Evolutionary conservation across 176 grass and related monocot genomes (phyloP), one percentile per base, ranked within the genome.

Genomic region (Triticum urartu): DNA sequence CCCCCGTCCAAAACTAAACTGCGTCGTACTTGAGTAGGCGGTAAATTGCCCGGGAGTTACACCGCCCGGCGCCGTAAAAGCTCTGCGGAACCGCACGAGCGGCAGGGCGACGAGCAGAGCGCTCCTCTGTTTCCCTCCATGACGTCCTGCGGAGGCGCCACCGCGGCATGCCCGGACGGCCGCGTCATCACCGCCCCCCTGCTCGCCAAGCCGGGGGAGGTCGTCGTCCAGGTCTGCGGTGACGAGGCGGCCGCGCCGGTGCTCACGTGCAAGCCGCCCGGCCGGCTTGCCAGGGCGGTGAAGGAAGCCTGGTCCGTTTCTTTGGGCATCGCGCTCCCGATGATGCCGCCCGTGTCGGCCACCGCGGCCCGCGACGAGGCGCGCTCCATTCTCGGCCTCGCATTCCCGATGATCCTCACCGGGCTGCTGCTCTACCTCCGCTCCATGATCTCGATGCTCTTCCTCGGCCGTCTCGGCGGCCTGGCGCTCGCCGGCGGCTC

Each of bases 401-500:
- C 94, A 36, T 75, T 88, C 5, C 94, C 94, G 12, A 97, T 97
- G 94, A 94, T 92, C 28, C 66, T 97, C 25, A 97, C 94, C 3
- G 92, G 94, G 0, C 90, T 97, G 9, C 91, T 97, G 5, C 88
- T 97, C 65, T 97, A 97, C 83, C 92, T 94, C 85, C 92, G 94
- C 12, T 97, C 94, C 2, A 97, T 97, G 92, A 97, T 97, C 3
- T 97, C 94, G 39, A 97, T 97, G 94, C 86, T 97, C 60, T 97
- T 97, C 75, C 90, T 97, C 76, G 94, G 94, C 0, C 79, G 59
- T 0, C 87, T 97, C 25, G 88, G 94, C 4, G 90, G 88, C 9
- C 83, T 97, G 1, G 85, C 92, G 11, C 94, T 97, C 28, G 94
- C 94, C 2, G 94, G 94, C 7, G 94, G 94, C 0, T 89, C 94